Evolutionary conservation across 2,329 filamentous ascomycete species (phyloP).

Genomic region (Hortaea sp.): DNA sequence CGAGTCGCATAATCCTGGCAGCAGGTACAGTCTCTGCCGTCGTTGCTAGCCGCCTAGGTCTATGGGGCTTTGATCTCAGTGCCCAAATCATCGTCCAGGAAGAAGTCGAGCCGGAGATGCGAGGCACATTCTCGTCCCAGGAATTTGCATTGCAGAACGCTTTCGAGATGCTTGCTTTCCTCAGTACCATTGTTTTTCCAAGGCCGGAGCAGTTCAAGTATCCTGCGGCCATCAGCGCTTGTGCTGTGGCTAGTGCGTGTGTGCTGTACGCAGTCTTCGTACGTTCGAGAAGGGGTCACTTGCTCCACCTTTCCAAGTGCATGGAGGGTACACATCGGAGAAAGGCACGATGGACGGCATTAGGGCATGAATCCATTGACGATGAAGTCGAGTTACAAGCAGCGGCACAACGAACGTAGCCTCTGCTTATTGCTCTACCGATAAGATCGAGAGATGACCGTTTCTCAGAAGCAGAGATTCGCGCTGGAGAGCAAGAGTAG

Average conservation of each 20-base stretch:
- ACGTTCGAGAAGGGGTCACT: constrained; percentile 48
- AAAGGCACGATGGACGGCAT: constrained; percentile 1
- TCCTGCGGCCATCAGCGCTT: constrained; percentile 50
- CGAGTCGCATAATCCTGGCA: constrained; percentile 8
- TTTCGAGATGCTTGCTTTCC: constrained; percentile 60
- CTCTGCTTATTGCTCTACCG: too few species aligned
- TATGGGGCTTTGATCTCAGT: constrained; percentile 40
- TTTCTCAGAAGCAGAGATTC: too few species aligned
- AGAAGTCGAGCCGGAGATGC: constrained; percentile 29
- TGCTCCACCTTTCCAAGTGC: constrained; percentile 38
- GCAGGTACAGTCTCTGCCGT: constrained; percentile 29
- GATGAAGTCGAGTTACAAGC: neutral
- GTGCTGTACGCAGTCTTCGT: constrained; percentile 49
- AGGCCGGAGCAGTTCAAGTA: constrained; percentile 52
- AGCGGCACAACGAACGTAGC: too few species aligned
- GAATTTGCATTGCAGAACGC: constrained; percentile 59
- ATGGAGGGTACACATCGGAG: constrained; percentile 1
- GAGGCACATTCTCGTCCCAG: constrained; percentile 59
- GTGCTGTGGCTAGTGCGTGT: constrained; percentile 41
- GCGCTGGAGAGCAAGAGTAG: too few species aligned
- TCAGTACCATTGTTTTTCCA: constrained; percentile 54
- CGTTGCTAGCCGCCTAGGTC: constrained; percentile 32
- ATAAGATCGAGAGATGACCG: too few species aligned
- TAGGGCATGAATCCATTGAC: neutral
- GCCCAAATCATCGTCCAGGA: constrained; percentile 39